These are phyloP conservation scores for Boletus huronensis DNA, from an alignment of 768 basidiomycete species.

Conservation along the genomic window DNA sequence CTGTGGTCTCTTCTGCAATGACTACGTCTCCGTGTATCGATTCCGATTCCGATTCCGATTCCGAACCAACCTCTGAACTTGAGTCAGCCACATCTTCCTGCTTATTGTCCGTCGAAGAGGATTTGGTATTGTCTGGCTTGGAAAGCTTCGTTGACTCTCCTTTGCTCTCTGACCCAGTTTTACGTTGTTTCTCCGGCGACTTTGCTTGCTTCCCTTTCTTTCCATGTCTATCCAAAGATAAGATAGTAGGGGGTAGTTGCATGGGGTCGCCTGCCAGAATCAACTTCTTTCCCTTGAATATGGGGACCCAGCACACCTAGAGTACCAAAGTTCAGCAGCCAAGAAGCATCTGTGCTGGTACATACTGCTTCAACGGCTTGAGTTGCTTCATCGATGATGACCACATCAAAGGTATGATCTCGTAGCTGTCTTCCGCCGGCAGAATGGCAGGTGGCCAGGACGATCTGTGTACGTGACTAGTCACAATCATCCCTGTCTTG, in stretches of 20 bases:
- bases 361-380: slow-evolving; percentile 92
- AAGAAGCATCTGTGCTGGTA: neutral
- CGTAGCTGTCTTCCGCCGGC: slow-evolving; percentile 81
- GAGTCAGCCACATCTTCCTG: slow-evolving; percentile 5
- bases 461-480: slow-evolving; percentile 47
- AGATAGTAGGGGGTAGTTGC: slow-evolving; percentile 91
- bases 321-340: neutral
- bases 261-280: slow-evolving; percentile 93
- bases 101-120: neutral
- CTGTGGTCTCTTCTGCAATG: slow-evolving; percentile 18
- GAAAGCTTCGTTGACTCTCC: neutral
- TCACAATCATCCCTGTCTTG: neutral
- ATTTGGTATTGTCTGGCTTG: neutral
- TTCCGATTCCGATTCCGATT: slow-evolving; percentile 19
- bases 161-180: neutral
- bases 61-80: slow-evolving; percentile 5
- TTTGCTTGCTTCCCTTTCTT: slow-evolving; percentile 24
- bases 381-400: slow-evolving; percentile 97
- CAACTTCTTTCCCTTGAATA: slow-evolving; percentile 86
- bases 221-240: slow-evolving; percentile 55
- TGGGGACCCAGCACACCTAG: slow-evolving; percentile 82
- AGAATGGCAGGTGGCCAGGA: slow-evolving; percentile 92
- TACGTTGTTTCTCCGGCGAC: neutral
- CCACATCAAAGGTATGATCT: slow-evolving; percentile 80
- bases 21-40: slow-evolving; percentile 19